Evolutionary conservation across 1,139 yeast species (phyloP).

Genomic region (Debaryomyces nepalensis): DNA sequence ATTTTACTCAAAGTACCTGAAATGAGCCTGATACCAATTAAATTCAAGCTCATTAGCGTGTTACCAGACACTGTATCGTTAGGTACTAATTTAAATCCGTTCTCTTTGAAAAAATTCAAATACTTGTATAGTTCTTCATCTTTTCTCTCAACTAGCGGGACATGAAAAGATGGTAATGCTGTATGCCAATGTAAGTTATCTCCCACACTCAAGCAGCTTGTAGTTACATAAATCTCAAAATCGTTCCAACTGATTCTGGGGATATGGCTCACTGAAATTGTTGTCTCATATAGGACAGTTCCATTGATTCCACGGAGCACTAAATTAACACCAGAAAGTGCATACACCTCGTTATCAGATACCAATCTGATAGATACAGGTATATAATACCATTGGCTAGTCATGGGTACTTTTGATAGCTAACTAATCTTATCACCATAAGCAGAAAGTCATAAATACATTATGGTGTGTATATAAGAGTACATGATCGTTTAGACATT

Average conservation of each 20-base stretch:
- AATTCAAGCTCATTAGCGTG: constrained; percentile 14
- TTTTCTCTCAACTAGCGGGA: constrained; percentile 11
- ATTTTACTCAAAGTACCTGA: constrained; percentile 1
- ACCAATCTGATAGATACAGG: constrained; percentile 35
- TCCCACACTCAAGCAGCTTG: constrained; percentile 18
- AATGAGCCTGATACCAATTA: constrained; percentile 8
- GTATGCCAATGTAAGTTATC: constrained; percentile 30
- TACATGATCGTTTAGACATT: not conserved
- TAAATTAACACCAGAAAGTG: constrained; percentile 35
- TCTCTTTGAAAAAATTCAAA: constrained; percentile 23
- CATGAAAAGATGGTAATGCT: constrained; percentile 13
- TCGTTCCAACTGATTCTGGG: constrained; percentile 17
- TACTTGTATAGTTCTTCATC: constrained; percentile 16
- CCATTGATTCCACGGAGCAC: constrained; percentile 19
- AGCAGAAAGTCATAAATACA: not conserved
- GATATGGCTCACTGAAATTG: constrained; percentile 25
- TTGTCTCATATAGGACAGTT: constrained; percentile 21
- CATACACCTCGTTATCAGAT: constrained; percentile 23
- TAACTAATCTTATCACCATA: not conserved
- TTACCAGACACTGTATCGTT: constrained; percentile 21
- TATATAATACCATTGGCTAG: constrained; percentile 26
- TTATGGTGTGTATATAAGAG: not conserved
- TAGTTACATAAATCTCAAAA: constrained; percentile 26
- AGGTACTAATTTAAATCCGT: constrained; percentile 38
- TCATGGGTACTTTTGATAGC: not conserved